Evolutionary conservation across 2,329 filamentous ascomycete genomes (phyloP).

Genomic region (Xylaria digitata): DNA sequence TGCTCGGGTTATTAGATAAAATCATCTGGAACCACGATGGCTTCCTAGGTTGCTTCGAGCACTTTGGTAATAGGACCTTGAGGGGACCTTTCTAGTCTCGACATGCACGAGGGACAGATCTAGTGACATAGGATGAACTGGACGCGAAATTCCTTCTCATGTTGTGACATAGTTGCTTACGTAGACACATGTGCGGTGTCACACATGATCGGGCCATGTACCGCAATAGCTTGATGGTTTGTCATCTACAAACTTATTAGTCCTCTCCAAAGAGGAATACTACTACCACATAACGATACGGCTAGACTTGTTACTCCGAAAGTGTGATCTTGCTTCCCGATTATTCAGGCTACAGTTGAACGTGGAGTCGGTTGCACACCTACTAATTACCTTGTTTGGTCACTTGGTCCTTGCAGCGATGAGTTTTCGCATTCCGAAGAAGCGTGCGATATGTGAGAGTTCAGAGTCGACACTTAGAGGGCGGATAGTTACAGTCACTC

Average conservation of each 20-base stretch:
- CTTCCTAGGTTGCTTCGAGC: conserved; percentile 53
- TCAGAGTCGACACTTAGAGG: neutral
- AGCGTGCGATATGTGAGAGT: neutral
- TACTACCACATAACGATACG: neutral
- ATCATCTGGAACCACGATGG: conserved; percentile 54
- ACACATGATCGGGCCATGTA: neutral
- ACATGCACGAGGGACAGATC: conserved; percentile 6
- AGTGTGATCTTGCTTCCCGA: neutral
- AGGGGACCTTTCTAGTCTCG: conserved; percentile 43
- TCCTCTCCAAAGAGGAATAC: neutral
- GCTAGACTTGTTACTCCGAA: neutral
- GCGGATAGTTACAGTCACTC: neutral
- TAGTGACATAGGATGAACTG: conserved; percentile 5
- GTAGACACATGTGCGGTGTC: conserved; percentile 17
- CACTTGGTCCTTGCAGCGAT: neutral
- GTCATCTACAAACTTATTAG: conserved; percentile 1
- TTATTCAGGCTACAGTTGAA: neutral
- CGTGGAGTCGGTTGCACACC: neutral
- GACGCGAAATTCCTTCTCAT: neutral
- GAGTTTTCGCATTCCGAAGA: neutral
- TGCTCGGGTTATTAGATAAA: conserved; percentile 46
- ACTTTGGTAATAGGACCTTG: conserved; percentile 53
- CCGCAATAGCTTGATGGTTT: neutral
- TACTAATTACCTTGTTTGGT: neutral
- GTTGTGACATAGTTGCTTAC: conserved; percentile 24